Evolutionary conservation across 768 basidiomycete genomes (phyloP).

Genomic region (Clathrus columnatus): DNA sequence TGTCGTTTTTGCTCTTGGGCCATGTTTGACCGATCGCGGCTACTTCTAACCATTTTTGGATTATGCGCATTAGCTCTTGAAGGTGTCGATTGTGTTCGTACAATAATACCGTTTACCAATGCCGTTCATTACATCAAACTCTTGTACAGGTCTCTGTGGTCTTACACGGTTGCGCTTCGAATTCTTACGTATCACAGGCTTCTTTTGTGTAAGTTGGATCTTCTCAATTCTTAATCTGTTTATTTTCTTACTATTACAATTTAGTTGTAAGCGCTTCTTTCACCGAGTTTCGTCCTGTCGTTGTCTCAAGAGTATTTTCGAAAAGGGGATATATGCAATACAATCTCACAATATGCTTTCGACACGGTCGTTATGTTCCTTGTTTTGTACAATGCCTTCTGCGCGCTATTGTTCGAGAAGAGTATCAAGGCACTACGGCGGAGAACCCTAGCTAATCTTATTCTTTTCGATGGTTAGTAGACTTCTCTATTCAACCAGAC

Average conservation of each 20-base stretch:
- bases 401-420: conserved; percentile 4
- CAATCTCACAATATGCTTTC: neutral
- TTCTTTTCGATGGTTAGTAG: conserved; percentile 2
- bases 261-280: neutral
- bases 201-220: neutral
- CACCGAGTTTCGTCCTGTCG: neutral
- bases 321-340: neutral
- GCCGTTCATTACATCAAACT: neutral
- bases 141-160: neutral
- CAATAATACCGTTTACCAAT: neutral
- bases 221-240: neutral
- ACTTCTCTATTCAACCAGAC: neutral
- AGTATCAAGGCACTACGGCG: conserved; percentile 7
- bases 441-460: conserved; percentile 7
- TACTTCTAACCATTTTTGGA: conserved; percentile 2
- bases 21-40: conserved; percentile 3
- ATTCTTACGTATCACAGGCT: neutral
- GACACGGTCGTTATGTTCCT: conserved; percentile 7
- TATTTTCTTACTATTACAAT: neutral
- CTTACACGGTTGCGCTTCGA: neutral
- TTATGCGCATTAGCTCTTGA: conserved; percentile 2
- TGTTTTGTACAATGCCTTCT: conserved; percentile 8
- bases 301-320: neutral
- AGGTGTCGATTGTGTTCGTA: neutral
- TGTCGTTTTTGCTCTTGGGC: conserved; percentile 8